phyloP scores from a whole-genome alignment of 805 yeast species.

The Ogataea parapolymorpha region DNA sequence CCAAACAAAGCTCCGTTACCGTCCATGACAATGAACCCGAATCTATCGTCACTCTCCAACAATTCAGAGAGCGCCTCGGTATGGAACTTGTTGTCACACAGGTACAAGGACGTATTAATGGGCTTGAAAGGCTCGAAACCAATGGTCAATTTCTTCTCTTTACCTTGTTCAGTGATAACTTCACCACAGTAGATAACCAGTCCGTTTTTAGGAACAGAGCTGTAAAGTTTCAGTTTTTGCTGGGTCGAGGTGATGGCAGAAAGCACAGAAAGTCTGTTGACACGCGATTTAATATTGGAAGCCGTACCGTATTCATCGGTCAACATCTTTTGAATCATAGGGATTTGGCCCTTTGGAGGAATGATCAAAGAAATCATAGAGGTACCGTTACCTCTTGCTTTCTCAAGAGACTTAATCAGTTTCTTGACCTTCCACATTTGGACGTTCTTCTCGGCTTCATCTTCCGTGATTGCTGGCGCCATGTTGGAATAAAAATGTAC shows the following conservation, averaged over 20 bases:
- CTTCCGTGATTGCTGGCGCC: slow-evolving; percentile 43
- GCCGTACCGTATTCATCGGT: slow-evolving; percentile 99
- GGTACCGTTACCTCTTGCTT: slow-evolving; percentile 97
- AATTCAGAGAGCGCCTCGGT: slow-evolving; percentile 95
- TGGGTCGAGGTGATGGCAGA: slow-evolving; percentile 98
- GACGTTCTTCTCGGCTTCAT: slow-evolving; percentile 93
- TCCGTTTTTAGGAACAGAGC: slow-evolving; percentile 89
- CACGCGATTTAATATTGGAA: slow-evolving; percentile 95
- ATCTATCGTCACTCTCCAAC: slow-evolving; percentile 91
- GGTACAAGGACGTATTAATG: slow-evolving; percentile 90
- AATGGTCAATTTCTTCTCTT: slow-evolving; percentile 92
- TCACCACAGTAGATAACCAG: slow-evolving; percentile 98
- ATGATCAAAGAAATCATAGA: slow-evolving; percentile 96
- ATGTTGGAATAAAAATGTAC: slow-evolving; percentile 22
- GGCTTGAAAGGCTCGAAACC: slow-evolving; percentile 99
- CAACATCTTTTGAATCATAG: slow-evolving; percentile 83
- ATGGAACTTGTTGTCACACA: slow-evolving; percentile 98
- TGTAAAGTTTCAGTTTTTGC: slow-evolving; percentile 89
- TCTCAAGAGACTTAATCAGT: slow-evolving; percentile 79
- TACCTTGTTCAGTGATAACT: slow-evolving; percentile 94
- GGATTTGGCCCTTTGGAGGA: slow-evolving; percentile 93
- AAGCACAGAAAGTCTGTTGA: slow-evolving; percentile 89
- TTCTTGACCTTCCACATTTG: slow-evolving; percentile 99
- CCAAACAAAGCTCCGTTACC: slow-evolving; percentile 99
- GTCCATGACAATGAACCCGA: slow-evolving; percentile 98